phyloP scores from a whole-genome alignment of 2,329 filamentous ascomycete genomes.

The Diaporthe sp. region DNA sequence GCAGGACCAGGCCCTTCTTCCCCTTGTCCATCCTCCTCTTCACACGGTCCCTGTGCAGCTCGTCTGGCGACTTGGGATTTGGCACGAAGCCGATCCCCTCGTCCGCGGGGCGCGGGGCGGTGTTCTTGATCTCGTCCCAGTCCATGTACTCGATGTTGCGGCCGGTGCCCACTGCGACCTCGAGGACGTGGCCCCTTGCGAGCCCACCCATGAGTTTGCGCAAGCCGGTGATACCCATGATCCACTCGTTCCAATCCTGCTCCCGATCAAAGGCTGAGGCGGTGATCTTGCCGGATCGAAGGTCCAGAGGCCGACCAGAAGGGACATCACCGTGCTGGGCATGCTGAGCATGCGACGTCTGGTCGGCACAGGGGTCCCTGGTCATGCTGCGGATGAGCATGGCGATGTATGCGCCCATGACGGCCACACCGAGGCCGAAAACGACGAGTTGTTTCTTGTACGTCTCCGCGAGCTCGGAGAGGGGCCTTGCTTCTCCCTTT shows the following conservation, averaged over 20 bases:
- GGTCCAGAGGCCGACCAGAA: slow-evolving; percentile 64
- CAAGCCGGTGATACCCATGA: slow-evolving; percentile 68
- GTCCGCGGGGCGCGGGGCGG: slow-evolving; percentile 40
- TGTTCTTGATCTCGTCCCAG: slow-evolving; percentile 61
- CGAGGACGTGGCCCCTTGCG: slow-evolving; percentile 71
- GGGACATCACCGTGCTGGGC: slow-evolving; percentile 51
- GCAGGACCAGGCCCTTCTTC: slow-evolving; percentile 40
- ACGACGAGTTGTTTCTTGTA: slow-evolving; percentile 62
- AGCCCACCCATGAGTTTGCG: slow-evolving; percentile 62
- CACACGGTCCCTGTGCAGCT: slow-evolving; percentile 44
- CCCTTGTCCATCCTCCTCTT: slow-evolving; percentile 40
- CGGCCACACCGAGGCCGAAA: slow-evolving; percentile 59
- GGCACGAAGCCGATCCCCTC: slow-evolving; percentile 44
- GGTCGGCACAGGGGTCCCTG: slow-evolving; percentile 46
- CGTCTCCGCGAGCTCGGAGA: slow-evolving; percentile 51
- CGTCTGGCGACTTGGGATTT: slow-evolving; percentile 44
- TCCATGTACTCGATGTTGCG: slow-evolving; percentile 72
- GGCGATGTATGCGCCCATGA: slow-evolving; percentile 63
- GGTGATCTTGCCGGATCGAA: slow-evolving; percentile 56
- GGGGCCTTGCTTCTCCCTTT: slow-evolving; percentile 32
- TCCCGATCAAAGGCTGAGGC: slow-evolving; percentile 71
- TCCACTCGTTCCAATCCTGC: slow-evolving; percentile 69
- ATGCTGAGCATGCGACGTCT: slow-evolving; percentile 42
- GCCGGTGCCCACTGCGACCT: slow-evolving; percentile 74
- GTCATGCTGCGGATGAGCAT: slow-evolving; percentile 55